A percentile compares a stretch with the other conserved stretches of the same genome.
These are phyloP conservation scores for Linanthus parryae DNA, from an alignment of 148 eudicot species.

Conservation along the genomic window DNA sequence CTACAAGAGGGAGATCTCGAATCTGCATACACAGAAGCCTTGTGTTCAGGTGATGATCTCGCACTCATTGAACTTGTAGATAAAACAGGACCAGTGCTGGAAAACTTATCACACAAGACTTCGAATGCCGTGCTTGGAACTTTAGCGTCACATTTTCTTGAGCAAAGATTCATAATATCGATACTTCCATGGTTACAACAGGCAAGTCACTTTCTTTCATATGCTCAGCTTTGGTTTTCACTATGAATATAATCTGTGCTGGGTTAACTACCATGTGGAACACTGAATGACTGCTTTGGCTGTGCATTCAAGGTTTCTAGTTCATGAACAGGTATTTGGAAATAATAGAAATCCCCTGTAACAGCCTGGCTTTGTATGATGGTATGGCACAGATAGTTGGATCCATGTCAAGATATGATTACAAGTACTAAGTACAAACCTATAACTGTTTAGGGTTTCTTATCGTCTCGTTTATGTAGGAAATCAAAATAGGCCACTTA, in stretches of 20 bases:
- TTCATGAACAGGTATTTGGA: too few species aligned
- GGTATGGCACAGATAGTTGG: too few species aligned
- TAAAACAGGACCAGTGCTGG: conserved; percentile 80
- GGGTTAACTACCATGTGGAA: too few species aligned
- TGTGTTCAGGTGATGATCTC: conserved; percentile 52
- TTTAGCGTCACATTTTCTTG: conserved; percentile 42
- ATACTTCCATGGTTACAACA: conserved; percentile 84
- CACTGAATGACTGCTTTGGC: too few species aligned
- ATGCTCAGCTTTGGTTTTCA: neutral
- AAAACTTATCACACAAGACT: conserved; percentile 57
- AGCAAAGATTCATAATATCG: conserved; percentile 46
- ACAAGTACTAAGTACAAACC: too few species aligned
- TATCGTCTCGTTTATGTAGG: too few species aligned
- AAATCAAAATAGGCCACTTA: too few species aligned
- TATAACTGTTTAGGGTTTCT: too few species aligned
- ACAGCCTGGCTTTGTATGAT: too few species aligned
- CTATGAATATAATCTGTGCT: neutral
- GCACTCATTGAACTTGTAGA: conserved; percentile 65
- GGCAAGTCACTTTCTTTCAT: conserved; percentile 31
- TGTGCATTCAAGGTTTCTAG: too few species aligned
- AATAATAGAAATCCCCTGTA: too few species aligned
- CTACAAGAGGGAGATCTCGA: conserved; percentile 60
- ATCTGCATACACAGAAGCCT: conserved; percentile 73
- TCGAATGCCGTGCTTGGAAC: conserved; percentile 44
- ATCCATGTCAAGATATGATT: too few species aligned